Percentiles rank a stretch among this genome's conserved stretches.
These are phyloP conservation scores for Skeletonema costatum DNA, from an alignment of 108 stramenopile species.

Conservation along the genomic window DNA sequence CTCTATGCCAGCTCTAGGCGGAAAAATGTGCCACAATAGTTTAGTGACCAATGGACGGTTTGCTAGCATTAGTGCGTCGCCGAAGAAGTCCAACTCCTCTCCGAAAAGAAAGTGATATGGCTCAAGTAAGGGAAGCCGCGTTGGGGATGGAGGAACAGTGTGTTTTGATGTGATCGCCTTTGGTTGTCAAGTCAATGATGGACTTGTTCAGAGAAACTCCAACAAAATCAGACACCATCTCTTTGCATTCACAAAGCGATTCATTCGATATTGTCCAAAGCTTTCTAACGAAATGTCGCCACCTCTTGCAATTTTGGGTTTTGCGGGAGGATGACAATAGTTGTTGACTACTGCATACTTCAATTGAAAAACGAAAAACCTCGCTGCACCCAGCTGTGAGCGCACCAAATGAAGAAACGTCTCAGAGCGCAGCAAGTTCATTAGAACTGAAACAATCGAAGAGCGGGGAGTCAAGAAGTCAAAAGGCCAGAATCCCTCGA, in stretches of 20 bases:
- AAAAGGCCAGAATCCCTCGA: conserved; percentile 51
- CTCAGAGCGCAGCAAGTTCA: not conserved
- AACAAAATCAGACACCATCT: conserved; percentile 29
- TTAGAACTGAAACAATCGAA: conserved; percentile 7
- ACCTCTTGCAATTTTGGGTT: conserved; percentile 18
- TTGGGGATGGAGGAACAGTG: conserved; percentile 59
- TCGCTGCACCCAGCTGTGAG: conserved; percentile 14
- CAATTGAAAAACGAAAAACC: conserved; percentile 51
- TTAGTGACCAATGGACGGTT: conserved; percentile 68
- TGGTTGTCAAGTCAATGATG: conserved; percentile 65
- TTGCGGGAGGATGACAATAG: conserved; percentile 39
- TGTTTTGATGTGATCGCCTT: conserved; percentile 72
- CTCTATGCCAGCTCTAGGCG: conserved; percentile 75
- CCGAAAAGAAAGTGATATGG: conserved; percentile 21
- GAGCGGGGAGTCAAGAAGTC: conserved; percentile 39
- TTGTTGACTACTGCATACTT: conserved; percentile 63
- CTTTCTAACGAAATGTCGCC: conserved; percentile 25
- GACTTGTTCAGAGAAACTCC: conserved; percentile 42
- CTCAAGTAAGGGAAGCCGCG: conserved; percentile 64
- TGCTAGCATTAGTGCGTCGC: conserved; percentile 33
- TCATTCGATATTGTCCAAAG: conserved; percentile 5
- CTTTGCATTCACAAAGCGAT: conserved; percentile 19
- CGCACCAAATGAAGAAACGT: not conserved
- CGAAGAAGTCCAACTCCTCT: conserved; percentile 19
- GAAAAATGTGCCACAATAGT: conserved; percentile 74